Base-by-base conservation (phyloP, 2,329 filamentous ascomycete species). In the Parastagonospora nodorum region DNA sequence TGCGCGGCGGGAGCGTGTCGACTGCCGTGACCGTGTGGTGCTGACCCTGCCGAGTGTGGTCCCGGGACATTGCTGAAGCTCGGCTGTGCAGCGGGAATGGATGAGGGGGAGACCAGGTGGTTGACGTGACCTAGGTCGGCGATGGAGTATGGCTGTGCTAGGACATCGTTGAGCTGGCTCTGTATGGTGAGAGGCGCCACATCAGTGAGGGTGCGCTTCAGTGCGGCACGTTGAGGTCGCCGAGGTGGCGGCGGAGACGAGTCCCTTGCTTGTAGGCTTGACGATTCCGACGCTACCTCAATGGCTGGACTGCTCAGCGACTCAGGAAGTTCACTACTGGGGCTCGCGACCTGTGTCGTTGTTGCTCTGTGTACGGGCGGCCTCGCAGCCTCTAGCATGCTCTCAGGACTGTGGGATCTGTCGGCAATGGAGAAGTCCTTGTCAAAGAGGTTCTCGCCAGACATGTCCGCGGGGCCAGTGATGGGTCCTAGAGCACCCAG, bases 121-220 rank as follows among this genome's bases (percentile, higher is more conserved):
- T 75, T 39, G 72, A 67, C 45, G 76, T 77, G 38, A 73, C 73
- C 28, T 74, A 61, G 46, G 67, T 76, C 45, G 14, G 84, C 81
- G n/a, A 83, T 77, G 24, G 87, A 77, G 69, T 90, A 96, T 12
- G 93, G 92, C 70, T 92, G 88, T 19, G 91, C 87, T 74, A 97
- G 80, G 43, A 88, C 88, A 67, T 97, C 92, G 63, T 93, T 84
- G 39, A 97, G 84, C 74, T 88, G 93, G 64, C 88, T 87, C 73
- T 95, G 90, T 58, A 95, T 77, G 14, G 86, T 86, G 27, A 89
- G 81, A 14, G 89, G 84, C 45, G 84, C 84, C 16, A 89, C 84
- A 72, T 97, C 93, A 12, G 93, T 97, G 75, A 89, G 88, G 14
- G 93, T 96, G 66, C 93, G 85, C 75, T 92, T 95, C 56, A 97